phyloP scores from a whole-genome alignment of 257 asterid species.

The Eustoma russellianum region DNA sequence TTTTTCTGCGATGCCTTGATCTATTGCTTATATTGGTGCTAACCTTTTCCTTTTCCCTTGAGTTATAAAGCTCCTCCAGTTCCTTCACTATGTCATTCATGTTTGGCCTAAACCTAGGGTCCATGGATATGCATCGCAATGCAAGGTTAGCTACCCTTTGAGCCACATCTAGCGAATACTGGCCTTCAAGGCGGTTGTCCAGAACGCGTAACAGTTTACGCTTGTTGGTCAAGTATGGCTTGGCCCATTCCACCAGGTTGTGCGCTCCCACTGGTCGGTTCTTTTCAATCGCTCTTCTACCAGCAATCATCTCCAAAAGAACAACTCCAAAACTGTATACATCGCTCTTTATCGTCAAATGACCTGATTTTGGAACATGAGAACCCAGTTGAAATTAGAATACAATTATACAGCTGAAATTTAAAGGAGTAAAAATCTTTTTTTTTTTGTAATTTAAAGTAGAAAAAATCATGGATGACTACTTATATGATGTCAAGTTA shows the following conservation, averaged over 20 bases:
- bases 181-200: constrained; percentile 42
- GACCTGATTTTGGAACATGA: constrained; percentile 19
- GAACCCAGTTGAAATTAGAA: not conserved
- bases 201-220: constrained; percentile 26
- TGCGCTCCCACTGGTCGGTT: constrained; percentile 38
- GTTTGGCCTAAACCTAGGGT: constrained; percentile 31
- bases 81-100: constrained; percentile 35
- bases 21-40: constrained; percentile 14
- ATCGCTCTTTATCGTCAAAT: constrained; percentile 33
- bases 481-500: too few species aligned
- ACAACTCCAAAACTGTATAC: constrained; percentile 43
- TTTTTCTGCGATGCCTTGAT: constrained; percentile 26
- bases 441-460: too few species aligned
- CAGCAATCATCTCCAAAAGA: constrained; percentile 37
- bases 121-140: constrained; percentile 26
- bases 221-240: constrained; percentile 31
- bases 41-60: constrained; percentile 11
- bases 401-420: too few species aligned
- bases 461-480: too few species aligned
- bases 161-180: constrained; percentile 29
- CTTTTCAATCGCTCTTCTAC: constrained; percentile 37
- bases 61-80: constrained; percentile 17
- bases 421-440: too few species aligned
- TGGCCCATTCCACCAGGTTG: constrained; percentile 40
- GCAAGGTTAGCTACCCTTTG: constrained; percentile 28